phyloP scores from a whole-genome alignment of 805 yeast genomes.

The Cyberlindnera bimundalis region DNA sequence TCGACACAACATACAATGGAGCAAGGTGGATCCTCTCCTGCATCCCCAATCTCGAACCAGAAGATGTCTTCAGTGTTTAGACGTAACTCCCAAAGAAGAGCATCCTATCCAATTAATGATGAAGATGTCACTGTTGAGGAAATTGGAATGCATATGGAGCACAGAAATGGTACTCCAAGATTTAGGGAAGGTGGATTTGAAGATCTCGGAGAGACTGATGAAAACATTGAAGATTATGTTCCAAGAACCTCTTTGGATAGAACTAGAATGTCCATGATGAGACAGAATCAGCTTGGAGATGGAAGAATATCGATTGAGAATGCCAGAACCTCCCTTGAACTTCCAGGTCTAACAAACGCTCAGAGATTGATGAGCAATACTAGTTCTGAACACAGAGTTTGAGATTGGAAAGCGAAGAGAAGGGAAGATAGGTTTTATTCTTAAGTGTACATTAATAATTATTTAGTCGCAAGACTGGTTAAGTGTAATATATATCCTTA shows the following conservation, averaged over 20 bases:
- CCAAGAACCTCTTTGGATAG: conserved; percentile 37
- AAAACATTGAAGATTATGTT: conserved; percentile 8
- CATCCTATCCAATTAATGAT: conserved; percentile 25
- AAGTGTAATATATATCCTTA: not conserved
- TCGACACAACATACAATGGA: conserved; percentile 33
- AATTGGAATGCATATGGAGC: conserved; percentile 33
- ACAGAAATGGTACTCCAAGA: conserved; percentile 29
- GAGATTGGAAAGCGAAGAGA: no score
- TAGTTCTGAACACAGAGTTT: conserved; percentile 5
- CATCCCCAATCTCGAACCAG: conserved; percentile 17
- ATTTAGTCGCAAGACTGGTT: not conserved
- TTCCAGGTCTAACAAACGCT: conserved; percentile 40
- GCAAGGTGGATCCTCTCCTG: conserved; percentile 9
- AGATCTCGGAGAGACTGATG: conserved; percentile 2
- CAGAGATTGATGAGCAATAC: conserved; percentile 29
- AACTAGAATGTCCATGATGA: conserved; percentile 35
- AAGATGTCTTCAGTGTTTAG: conserved; percentile 39
- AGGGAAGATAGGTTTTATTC: not conserved
- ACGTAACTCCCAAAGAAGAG: conserved; percentile 29
- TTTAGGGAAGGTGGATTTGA: conserved; percentile 10
- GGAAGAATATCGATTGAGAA: conserved; percentile 37
- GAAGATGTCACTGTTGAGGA: conserved; percentile 36
- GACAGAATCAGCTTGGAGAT: conserved; percentile 35
- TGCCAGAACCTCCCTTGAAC: conserved; percentile 38
- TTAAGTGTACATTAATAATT: not conserved